Evolutionary conservation across 1,284 basidiomycete genomes (phyloP).

Genomic region (Ceratobasidium sp.): DNA sequence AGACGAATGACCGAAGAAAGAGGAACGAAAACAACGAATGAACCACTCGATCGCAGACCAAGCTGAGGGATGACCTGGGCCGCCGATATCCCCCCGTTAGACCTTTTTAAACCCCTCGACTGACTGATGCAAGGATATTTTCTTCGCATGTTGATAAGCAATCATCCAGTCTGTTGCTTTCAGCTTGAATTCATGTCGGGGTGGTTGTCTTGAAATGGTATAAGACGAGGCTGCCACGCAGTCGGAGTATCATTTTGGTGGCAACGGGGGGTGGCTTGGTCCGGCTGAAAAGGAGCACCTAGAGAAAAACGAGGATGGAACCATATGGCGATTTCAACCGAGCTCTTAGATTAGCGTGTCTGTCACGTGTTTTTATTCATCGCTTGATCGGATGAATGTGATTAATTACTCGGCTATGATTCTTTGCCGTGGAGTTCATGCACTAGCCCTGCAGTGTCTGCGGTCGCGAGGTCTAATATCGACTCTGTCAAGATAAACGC

Average conservation of each 20-base stretch:
- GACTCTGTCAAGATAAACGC: slow-evolving; percentile 32
- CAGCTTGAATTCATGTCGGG: too few relatives aligned
- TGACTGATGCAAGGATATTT: too few relatives aligned
- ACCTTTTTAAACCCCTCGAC: not conserved
- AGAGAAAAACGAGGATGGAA: not conserved
- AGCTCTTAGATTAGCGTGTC: too few relatives aligned
- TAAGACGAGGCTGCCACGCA: too few relatives aligned
- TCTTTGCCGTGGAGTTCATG: slow-evolving; percentile 26
- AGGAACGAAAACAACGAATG: slow-evolving; percentile 20
- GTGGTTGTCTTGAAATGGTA: too few relatives aligned
- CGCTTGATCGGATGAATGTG: slow-evolving; percentile 31
- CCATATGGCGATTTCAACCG: too few relatives aligned
- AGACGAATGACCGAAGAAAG: slow-evolving; percentile 9
- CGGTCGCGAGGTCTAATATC: slow-evolving; percentile 41
- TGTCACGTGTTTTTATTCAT: too few relatives aligned
- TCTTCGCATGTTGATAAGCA: too few relatives aligned
- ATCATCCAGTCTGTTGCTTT: too few relatives aligned
- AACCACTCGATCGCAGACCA: slow-evolving; percentile 37
- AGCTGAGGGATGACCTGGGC: slow-evolving; percentile 30
- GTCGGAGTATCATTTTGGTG: not conserved
- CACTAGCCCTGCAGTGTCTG: slow-evolving; percentile 28
- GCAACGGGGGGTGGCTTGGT: too few relatives aligned
- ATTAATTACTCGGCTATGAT: not conserved
- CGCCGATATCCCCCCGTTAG: not conserved
- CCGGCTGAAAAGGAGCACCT: not conserved